Evolutionary conservation across 2,329 filamentous ascomycete species (phyloP).

Genomic region (Fusarium coffeatum): DNA sequence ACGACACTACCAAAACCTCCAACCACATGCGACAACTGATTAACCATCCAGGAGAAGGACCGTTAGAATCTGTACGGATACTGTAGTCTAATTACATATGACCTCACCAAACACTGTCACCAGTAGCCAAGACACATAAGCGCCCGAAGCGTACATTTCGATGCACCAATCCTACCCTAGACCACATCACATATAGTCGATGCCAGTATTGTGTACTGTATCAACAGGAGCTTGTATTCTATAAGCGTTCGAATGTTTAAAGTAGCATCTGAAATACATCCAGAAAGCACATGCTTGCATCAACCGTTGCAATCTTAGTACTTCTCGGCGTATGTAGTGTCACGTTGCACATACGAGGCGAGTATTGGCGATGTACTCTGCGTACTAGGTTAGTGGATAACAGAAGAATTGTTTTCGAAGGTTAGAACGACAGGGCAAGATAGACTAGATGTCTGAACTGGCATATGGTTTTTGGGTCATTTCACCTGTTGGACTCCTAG

Average conservation of each 20-base stretch:
- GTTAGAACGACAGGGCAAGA: neutral
- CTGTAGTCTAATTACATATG: neutral
- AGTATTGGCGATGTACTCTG: neutral
- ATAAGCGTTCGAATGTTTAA: neutral
- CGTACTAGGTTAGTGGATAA: neutral
- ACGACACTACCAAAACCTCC: neutral
- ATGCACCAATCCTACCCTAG: neutral
- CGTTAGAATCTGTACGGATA: neutral
- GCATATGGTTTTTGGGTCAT: neutral
- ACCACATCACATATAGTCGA: neutral
- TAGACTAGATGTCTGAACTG: neutral
- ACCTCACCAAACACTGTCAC: neutral
- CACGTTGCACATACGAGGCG: neutral
- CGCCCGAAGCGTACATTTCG: neutral
- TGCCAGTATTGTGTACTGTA: neutral
- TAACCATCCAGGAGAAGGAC: neutral
- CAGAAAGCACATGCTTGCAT: neutral
- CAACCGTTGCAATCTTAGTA: neutral
- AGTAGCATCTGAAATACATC: neutral
- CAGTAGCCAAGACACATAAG: neutral
- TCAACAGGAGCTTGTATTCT: neutral
- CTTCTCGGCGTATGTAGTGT: neutral
- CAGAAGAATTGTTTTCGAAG: neutral
- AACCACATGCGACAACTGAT: neutral
- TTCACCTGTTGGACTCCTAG: neutral